Conservation (phyloP, 148 eudicot species). For the Nepenthes mirabilis region DNA sequence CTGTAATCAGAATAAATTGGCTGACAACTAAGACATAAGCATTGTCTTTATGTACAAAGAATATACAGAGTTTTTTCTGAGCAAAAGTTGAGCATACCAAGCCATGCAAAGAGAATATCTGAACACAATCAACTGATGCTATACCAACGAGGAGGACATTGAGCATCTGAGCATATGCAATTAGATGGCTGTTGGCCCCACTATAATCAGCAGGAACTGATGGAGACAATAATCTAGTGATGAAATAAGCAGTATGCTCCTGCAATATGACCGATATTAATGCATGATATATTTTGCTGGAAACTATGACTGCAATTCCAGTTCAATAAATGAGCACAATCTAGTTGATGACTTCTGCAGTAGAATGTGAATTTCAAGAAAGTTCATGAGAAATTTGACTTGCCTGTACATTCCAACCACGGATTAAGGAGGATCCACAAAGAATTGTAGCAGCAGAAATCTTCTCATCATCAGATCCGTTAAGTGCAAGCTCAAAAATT, state of each 20-base stretch:
- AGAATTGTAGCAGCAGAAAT: conserved; percentile 74
- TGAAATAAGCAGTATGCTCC: conserved; percentile 77
- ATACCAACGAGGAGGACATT: conserved; percentile 79
- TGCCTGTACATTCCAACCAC: conserved; percentile 95
- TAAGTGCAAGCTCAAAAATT: conserved; percentile 70
- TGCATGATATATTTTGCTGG: background rate
- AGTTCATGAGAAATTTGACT: background rate
- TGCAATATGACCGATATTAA: conserved; percentile 20
- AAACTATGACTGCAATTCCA: background rate
- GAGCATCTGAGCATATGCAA: conserved; percentile 76
- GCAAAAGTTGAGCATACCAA: conserved; percentile 39
- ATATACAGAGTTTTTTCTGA: background rate
- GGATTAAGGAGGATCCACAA: conserved; percentile 75
- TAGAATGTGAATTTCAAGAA: background rate
- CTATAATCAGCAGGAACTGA: conserved; percentile 49
- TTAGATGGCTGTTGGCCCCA: conserved; percentile 60
- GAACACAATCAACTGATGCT: conserved; percentile 80
- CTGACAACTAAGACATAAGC: background rate
- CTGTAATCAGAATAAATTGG: no score
- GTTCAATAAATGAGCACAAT: background rate
- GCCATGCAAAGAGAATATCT: conserved; percentile 90
- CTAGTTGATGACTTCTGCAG: background rate
- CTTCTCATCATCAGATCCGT: conserved; percentile 79
- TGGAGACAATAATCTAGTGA: conserved; percentile 76
- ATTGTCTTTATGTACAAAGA: background rate